phyloP scores from a whole-genome alignment of 768 basidiomycete genomes.

The Pulveroboletus sp. region DNA sequence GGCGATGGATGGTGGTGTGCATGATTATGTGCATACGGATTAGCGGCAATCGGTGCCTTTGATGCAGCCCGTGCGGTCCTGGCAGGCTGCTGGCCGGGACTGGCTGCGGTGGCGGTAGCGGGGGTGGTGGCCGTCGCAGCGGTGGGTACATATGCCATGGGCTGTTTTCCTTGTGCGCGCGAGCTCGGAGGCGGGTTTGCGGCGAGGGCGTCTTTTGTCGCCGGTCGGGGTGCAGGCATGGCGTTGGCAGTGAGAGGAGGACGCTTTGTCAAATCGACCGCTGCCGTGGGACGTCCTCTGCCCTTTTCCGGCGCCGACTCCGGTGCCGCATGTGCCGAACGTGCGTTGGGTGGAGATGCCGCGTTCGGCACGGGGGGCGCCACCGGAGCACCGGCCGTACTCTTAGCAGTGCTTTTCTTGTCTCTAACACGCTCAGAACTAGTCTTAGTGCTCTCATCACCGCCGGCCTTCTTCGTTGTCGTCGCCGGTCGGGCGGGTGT shows the following conservation, averaged over 20 bases:
- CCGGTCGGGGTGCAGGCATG: slow-evolving; percentile 42
- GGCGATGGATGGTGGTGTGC: slow-evolving; percentile 53
- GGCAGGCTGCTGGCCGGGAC: slow-evolving; percentile 31
- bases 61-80: slow-evolving; percentile 50
- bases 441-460: slow-evolving; percentile 29
- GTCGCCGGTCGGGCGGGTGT: slow-evolving; percentile 16
- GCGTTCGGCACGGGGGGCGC: slow-evolving; percentile 27
- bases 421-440: slow-evolving; percentile 27
- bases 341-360: slow-evolving; percentile 19
- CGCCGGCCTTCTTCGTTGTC: slow-evolving; percentile 8
- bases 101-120: slow-evolving; percentile 35
- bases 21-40: slow-evolving; percentile 50
- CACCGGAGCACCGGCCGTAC: slow-evolving; percentile 24
- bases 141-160: slow-evolving; percentile 65
- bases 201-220: slow-evolving; percentile 36
- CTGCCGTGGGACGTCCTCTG: slow-evolving; percentile 29
- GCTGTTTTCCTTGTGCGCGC: slow-evolving; percentile 89
- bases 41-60: slow-evolving; percentile 54
- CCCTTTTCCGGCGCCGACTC: slow-evolving; percentile 33
- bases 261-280: slow-evolving; percentile 36
- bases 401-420: slow-evolving; percentile 42
- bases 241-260: slow-evolving; percentile 39
- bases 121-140: slow-evolving; percentile 23
- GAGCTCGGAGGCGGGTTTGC: slow-evolving; percentile 61
- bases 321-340: slow-evolving; percentile 31